These are phyloP conservation scores for Rhodotorula toruloides DNA, from an alignment of 768 basidiomycete species.

Conservation along the genomic window DNA sequence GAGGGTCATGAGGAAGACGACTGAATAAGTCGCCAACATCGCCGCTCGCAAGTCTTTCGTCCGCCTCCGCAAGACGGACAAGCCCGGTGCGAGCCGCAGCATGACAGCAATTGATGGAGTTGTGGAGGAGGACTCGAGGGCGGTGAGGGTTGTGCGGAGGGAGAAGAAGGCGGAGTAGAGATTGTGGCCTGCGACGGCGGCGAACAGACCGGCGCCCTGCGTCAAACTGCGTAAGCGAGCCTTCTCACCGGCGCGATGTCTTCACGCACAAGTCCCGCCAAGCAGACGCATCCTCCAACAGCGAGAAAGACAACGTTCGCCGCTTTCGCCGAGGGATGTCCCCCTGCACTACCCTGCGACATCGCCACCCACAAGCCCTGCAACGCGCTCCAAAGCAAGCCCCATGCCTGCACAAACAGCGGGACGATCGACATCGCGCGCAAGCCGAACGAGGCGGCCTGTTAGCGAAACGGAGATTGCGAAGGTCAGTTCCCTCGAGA, in stretches of 20 bases:
- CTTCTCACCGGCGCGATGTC: not conserved
- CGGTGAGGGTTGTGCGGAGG: not conserved
- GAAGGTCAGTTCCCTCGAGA: not conserved
- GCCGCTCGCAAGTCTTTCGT: not conserved
- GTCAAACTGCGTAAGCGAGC: not conserved
- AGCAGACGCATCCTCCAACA: not conserved
- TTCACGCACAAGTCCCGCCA: not conserved
- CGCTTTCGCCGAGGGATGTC: not conserved
- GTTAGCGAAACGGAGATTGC: not conserved
- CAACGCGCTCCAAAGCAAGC: not conserved
- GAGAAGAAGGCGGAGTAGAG: not conserved
- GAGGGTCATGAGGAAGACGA: not conserved
- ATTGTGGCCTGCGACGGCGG: not conserved
- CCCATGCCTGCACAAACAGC: not conserved
- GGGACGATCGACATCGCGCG: not conserved
- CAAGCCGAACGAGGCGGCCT: not conserved
- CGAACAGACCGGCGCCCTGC: not conserved
- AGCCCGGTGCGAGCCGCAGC: not conserved
- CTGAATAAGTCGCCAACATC: not conserved
- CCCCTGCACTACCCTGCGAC: no score
- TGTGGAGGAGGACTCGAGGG: not conserved
- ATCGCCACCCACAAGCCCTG: not conserved
- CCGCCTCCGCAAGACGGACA: not conserved
- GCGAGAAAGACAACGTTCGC: not conserved
- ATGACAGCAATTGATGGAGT: not conserved